A percentile compares a stretch with the other conserved stretches of the same genome.
Conservation (phyloP, 345 rosid species). For the Aquilaria sinensis region DNA sequence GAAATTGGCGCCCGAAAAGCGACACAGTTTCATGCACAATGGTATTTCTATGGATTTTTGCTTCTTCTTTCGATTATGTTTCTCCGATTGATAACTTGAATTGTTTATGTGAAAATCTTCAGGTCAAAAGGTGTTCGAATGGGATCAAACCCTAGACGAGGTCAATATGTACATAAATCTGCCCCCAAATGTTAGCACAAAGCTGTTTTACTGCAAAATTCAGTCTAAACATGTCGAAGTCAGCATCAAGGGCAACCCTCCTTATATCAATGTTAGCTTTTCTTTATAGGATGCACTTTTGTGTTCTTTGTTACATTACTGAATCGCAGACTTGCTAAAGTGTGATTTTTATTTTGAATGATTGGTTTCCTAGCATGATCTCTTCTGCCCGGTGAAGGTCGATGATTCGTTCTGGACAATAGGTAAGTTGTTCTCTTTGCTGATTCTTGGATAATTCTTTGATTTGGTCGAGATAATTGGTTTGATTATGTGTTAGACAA, state of each 20-base stretch:
- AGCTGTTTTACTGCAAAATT: constrained; percentile 79
- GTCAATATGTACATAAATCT: constrained; percentile 67
- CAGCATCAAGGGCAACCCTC: constrained; percentile 96
- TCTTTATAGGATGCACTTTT: not conserved
- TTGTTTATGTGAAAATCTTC: not conserved
- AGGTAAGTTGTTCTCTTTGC: constrained; percentile 31
- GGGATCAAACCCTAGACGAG: constrained; percentile 96
- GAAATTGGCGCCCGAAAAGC: constrained; percentile 66
- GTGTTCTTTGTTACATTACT: not conserved
- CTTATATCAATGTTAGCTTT: constrained; percentile 70
- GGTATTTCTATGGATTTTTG: constrained; percentile 12
- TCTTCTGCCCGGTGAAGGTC: constrained; percentile 63
- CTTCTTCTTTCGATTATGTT: not conserved
- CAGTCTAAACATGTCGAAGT: constrained; percentile 79
- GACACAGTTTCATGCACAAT: constrained; percentile 44
- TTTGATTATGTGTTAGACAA: not conserved
- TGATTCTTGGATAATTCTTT: not conserved
- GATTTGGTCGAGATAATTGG: not conserved
- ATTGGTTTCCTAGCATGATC: constrained; percentile 54
- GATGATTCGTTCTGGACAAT: constrained; percentile 93
- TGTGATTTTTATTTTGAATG: not conserved
- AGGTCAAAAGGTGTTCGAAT: constrained; percentile 81
- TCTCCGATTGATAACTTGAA: not conserved
- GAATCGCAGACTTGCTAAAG: not conserved
- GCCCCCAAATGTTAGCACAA: constrained; percentile 63